phyloP scores from a whole-genome alignment of 1,284 basidiomycete genomes.

The Neolentinus lepideus region DNA sequence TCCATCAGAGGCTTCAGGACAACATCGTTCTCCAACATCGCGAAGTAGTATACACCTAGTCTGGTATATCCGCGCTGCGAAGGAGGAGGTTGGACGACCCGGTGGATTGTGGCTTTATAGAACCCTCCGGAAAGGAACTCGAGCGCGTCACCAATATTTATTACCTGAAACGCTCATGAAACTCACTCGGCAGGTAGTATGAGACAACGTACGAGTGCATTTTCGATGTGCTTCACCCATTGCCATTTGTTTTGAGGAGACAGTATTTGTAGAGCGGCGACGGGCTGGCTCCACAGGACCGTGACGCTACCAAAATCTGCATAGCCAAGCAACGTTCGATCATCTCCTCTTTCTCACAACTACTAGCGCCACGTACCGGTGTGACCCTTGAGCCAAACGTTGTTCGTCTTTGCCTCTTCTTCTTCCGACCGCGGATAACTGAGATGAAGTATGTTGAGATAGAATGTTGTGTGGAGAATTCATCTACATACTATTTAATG shows the following conservation, averaged over 20 bases:
- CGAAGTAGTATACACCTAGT: constrained; percentile 38
- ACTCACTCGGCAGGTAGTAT: background rate
- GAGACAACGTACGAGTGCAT: constrained; percentile 39
- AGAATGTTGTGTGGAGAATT: background rate
- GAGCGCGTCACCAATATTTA: constrained; percentile 36
- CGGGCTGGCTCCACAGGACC: constrained; percentile 55
- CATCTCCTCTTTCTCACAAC: background rate
- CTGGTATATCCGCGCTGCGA: constrained; percentile 38
- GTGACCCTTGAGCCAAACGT: constrained; percentile 58
- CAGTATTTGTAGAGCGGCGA: constrained; percentile 50
- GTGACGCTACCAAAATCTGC: constrained; percentile 51
- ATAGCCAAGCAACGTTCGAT: background rate
- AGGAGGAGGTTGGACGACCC: constrained; percentile 39
- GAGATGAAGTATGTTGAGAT: background rate
- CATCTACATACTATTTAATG: constrained; percentile 43
- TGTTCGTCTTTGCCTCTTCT: constrained; percentile 46
- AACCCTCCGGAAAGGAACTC: constrained; percentile 37
- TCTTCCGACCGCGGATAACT: constrained; percentile 40
- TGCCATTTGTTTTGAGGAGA: constrained; percentile 45
- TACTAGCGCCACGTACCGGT: constrained; percentile 30
- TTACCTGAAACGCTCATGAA: constrained; percentile 16
- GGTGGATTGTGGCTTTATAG: constrained; percentile 34
- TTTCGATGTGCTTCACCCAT: constrained; percentile 53
- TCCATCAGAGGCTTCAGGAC: constrained; percentile 20
- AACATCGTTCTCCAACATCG: constrained; percentile 23